A percentile compares a stretch with the other conserved stretches of the same genome.
These are phyloP conservation scores for Ophiostoma tasmaniense DNA, from an alignment of 2,329 filamentous ascomycete species.

Conservation along the genomic window DNA sequence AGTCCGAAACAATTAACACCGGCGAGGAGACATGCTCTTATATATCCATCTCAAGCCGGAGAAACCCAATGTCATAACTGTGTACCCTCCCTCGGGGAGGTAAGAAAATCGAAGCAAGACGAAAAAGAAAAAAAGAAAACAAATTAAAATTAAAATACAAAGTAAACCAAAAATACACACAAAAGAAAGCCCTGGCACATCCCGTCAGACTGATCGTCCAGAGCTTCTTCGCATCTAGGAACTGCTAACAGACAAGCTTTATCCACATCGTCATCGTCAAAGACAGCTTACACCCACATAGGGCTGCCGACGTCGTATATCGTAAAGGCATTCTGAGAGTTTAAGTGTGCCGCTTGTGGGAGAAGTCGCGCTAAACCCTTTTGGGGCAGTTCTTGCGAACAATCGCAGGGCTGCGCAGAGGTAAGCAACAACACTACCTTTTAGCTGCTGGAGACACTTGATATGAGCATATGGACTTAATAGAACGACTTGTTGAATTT, in stretches of 20 bases:
- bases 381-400: conserved; percentile 12
- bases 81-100: background rate
- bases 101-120: background rate
- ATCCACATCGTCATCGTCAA: background rate
- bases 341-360: background rate
- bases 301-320: background rate
- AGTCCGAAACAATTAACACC: background rate
- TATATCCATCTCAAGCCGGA: background rate
- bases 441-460: background rate
- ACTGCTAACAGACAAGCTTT: background rate
- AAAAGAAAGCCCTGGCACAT: background rate
- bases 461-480: background rate
- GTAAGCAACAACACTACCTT: background rate
- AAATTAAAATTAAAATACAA: background rate
- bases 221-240: background rate
- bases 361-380: conserved; percentile 6
- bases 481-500: background rate
- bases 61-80: background rate
- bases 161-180: background rate
- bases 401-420: conserved; percentile 8
- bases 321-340: background rate
- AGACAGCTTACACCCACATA: background rate
- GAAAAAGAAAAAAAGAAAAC: background rate
- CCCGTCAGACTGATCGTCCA: background rate
- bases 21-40: background rate